Percentiles rank a stretch among this genome's conserved stretches.
Conservation (phyloP, 2,329 filamentous ascomycete species). For the Claviceps pazoutovae region DNA sequence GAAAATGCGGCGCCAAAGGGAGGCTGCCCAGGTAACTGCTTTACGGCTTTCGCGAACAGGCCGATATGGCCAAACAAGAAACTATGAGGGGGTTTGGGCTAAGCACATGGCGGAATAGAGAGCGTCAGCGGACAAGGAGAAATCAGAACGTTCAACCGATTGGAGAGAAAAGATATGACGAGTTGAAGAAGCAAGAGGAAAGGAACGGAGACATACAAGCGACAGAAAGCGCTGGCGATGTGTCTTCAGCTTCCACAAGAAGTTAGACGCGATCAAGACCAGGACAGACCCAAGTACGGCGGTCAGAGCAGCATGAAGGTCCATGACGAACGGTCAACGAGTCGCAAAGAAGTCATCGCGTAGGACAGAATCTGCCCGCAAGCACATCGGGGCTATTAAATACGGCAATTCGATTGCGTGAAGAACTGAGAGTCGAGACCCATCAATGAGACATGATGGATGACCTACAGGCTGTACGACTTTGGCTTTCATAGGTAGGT, state of each 20-base stretch:
- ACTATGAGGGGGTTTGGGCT: slow-evolving; percentile 2
- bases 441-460: not conserved
- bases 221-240: not conserved
- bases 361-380: not conserved
- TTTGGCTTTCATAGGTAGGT: not conserved
- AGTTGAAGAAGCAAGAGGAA: not conserved
- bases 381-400: not conserved
- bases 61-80: not conserved
- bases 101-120: not conserved
- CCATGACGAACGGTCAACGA: not conserved
- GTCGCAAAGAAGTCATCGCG: not conserved
- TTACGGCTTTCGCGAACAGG: not conserved
- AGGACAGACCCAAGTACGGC: not conserved
- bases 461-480: not conserved
- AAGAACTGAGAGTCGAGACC: not conserved
- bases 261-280: not conserved
- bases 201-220: not conserved
- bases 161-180: not conserved
- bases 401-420: not conserved
- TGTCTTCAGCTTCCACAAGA: not conserved
- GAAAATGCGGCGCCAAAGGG: not conserved
- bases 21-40: not conserved
- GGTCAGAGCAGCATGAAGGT: not conserved
- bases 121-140: not conserved
- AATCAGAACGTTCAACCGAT: not conserved